A percentile compares a stretch with the other conserved stretches of the same genome.
phyloP scores from a whole-genome alignment of 495 filamentous ascomycete species.

The Neurospora sp. region DNA sequence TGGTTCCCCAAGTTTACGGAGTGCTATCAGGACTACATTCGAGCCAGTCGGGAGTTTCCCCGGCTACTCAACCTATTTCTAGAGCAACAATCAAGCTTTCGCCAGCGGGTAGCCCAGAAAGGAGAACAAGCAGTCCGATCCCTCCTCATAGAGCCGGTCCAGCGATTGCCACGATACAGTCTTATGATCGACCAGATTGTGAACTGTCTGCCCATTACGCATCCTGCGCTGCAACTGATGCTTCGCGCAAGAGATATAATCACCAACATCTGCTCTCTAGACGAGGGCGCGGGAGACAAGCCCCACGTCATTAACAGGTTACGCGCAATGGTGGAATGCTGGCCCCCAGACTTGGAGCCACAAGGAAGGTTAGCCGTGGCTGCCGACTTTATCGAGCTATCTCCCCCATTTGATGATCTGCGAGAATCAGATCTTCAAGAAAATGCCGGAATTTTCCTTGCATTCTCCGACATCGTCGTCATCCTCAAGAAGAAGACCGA shows the following conservation, averaged over 20 bases:
- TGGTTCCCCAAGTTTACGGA: conserved; percentile 87
- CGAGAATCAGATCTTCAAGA: conserved; percentile 18
- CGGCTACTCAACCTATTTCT: conserved; percentile 66
- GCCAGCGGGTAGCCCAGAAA: conserved; percentile 63
- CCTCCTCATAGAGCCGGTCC: conserved; percentile 92
- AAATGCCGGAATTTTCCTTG: conserved; percentile 60
- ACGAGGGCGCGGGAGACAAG: conserved; percentile 56
- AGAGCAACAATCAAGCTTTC: conserved; percentile 71
- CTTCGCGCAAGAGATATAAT: conserved; percentile 83
- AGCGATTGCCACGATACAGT: conserved; percentile 88
- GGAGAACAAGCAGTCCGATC: conserved; percentile 89
- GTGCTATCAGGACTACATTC: conserved; percentile 85
- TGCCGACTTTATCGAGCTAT: conserved; percentile 68
- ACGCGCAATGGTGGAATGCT: conserved; percentile 63
- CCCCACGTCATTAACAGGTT: conserved; percentile 61
- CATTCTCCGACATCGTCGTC: conserved; percentile 78
- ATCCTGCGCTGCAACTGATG: conserved; percentile 70
- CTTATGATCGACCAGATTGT: conserved; percentile 93
- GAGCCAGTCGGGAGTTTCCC: conserved; percentile 72
- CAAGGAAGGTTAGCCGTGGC: conserved; percentile 75
- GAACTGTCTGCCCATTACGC: conserved; percentile 67
- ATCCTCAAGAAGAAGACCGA: conserved; percentile 57
- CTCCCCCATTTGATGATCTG: conserved; percentile 51
- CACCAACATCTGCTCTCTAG: conserved; percentile 87
- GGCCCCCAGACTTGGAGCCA: conserved; percentile 65